phyloP scores from a whole-genome alignment of 2,329 filamentous ascomycete species.

The Claviceps arundinis region DNA sequence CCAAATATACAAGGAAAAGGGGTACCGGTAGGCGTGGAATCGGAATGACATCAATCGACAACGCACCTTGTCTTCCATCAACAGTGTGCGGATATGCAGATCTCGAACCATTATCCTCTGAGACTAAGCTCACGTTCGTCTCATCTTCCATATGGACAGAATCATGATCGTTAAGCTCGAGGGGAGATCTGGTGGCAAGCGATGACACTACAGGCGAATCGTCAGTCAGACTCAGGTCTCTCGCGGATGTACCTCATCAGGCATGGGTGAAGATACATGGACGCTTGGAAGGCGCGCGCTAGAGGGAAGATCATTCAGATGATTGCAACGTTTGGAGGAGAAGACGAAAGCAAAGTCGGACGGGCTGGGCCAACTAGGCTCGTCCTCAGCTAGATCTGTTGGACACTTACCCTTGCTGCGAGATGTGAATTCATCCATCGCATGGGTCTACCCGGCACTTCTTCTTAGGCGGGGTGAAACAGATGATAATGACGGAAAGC shows the following conservation, averaged over 20 bases:
- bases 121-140: too few species aligned
- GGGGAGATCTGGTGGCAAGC: too few species aligned
- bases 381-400: slow-evolving; percentile 2
- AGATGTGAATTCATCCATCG: slow-evolving; percentile 3
- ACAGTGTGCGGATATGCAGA: background rate
- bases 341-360: background rate
- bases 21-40: too few species aligned
- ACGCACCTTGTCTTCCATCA: background rate
- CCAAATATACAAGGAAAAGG: too few species aligned
- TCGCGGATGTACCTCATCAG: too few species aligned
- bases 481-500: background rate
- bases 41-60: background rate
- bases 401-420: slow-evolving; percentile 1
- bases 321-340: background rate
- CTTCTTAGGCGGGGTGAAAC: background rate
- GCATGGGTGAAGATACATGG: background rate
- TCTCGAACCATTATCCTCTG: background rate
- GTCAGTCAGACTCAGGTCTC: too few species aligned
- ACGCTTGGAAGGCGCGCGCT: background rate
- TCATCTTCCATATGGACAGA: too few species aligned
- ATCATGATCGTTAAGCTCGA: too few species aligned
- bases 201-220: background rate
- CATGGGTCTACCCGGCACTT: background rate
- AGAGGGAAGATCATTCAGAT: background rate
- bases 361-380: too few species aligned